A percentile compares a stretch with the other conserved stretches of the same genome.
These are phyloP conservation scores for Saccharomyces cerevisiae DNA, from an alignment of 805 yeast species.

Conservation along the genomic window DNA sequence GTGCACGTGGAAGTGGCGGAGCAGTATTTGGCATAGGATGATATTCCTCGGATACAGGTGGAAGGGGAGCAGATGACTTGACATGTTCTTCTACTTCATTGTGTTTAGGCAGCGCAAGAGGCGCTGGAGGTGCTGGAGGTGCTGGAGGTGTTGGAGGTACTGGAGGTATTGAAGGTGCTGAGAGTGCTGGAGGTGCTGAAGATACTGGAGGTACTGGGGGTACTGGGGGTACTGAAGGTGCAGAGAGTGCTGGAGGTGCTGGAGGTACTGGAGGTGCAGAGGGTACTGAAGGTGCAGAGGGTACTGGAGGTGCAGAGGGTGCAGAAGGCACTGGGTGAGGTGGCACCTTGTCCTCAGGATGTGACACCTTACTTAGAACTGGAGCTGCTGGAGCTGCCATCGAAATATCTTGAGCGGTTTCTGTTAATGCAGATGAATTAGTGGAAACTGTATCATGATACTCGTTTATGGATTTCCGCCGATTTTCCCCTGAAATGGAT, in stretches of 20 bases:
- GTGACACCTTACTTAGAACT: background rate
- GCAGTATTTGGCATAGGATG: background rate
- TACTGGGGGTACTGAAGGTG: slow-evolving; percentile 6
- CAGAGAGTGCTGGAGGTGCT: slow-evolving; percentile 13
- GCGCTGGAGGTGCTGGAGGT: slow-evolving; percentile 13
- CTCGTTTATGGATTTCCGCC: background rate
- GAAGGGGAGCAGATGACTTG: slow-evolving; percentile 4
- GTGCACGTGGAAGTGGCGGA: slow-evolving; percentile 10
- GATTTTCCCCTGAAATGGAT: background rate
- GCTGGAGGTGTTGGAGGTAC: slow-evolving; percentile 5
- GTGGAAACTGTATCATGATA: background rate
- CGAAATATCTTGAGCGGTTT: background rate
- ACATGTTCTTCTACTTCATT: background rate
- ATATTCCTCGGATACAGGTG: slow-evolving; percentile 5
- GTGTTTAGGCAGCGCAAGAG: slow-evolving; percentile 12
- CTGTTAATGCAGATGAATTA: background rate
- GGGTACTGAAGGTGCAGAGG: slow-evolving; percentile 11
- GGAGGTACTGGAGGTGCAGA: slow-evolving; percentile 21
- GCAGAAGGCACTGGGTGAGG: slow-evolving; percentile 2
- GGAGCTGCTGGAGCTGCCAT: background rate
- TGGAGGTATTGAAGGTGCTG: slow-evolving; percentile 19
- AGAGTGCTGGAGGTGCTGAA: slow-evolving; percentile 2
- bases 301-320: slow-evolving; percentile 7
- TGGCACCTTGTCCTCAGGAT: background rate
- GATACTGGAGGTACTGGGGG: slow-evolving; percentile 3